phyloP scores from a whole-genome alignment of 768 basidiomycete species.

The Podaxis pistillaris region DNA sequence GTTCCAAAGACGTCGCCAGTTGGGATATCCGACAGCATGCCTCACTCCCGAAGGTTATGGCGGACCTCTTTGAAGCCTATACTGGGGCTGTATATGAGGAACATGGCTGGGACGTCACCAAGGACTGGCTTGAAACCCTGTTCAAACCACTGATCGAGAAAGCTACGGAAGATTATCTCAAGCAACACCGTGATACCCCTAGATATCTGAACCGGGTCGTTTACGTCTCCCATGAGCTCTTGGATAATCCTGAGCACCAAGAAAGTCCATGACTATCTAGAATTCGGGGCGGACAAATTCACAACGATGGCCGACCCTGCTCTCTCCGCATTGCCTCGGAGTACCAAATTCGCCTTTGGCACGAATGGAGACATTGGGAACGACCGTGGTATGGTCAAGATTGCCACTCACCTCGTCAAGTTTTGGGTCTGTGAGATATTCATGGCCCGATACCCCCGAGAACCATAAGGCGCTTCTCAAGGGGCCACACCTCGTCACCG shows the following conservation, averaged over 20 bases:
- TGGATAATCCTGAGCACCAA: conserved; percentile 7
- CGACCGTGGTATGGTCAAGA: conserved; percentile 22
- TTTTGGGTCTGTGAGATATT: conserved; percentile 27
- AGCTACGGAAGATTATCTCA: conserved; percentile 25
- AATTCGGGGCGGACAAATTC: conserved; percentile 10
- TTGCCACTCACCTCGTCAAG: conserved; percentile 28
- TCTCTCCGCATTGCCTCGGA: conserved; percentile 2
- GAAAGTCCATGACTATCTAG: conserved; percentile 18
- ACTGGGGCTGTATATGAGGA: conserved; percentile 29
- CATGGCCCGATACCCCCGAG: conserved; percentile 24
- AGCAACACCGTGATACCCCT: conserved; percentile 6
- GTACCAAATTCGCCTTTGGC: conserved; percentile 10
- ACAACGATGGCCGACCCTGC: conserved; percentile 12
- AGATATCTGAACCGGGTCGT: conserved; percentile 6
- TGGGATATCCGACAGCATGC: conserved; percentile 19
- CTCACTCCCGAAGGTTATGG: conserved; percentile 29
- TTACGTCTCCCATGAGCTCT: background rate
- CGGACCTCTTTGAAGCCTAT: conserved; percentile 32
- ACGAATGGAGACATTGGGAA: conserved; percentile 16
- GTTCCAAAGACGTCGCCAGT: conserved; percentile 16
- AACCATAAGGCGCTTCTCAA: conserved; percentile 19
- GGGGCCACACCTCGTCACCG: conserved; percentile 23
- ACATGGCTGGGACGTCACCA: conserved; percentile 24
- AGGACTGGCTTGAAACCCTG: conserved; percentile 24
- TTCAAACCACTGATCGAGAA: conserved; percentile 23